Conservation (phyloP, 345 rosid species). For the Camelina laxa region DNA sequence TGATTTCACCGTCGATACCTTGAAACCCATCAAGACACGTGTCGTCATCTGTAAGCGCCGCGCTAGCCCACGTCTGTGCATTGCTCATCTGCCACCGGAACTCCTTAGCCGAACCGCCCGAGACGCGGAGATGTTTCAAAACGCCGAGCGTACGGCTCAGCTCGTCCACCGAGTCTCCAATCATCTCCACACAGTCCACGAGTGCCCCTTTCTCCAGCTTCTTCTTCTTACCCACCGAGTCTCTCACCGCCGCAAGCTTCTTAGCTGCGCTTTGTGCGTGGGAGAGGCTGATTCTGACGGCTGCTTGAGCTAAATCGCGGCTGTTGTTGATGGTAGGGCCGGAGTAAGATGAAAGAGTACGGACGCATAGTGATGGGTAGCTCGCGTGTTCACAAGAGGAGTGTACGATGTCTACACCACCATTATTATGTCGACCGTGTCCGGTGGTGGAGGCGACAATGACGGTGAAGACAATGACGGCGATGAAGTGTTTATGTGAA, state of each 20-base stretch:
- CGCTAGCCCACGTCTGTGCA: constrained; percentile 87
- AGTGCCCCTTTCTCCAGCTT: constrained; percentile 57
- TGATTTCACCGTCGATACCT: constrained; percentile 48
- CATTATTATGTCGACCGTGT: not conserved
- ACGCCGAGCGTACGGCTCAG: constrained; percentile 57
- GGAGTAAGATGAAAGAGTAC: constrained; percentile 67
- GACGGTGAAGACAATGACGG: constrained; percentile 32
- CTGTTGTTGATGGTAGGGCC: constrained; percentile 70
- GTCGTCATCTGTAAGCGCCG: constrained; percentile 83
- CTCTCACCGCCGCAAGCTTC: constrained; percentile 44
- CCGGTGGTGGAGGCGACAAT: constrained; percentile 35
- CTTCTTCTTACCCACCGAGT: constrained; percentile 27
- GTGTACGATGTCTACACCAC: constrained; percentile 56
- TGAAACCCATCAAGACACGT: constrained; percentile 90
- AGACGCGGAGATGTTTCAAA: constrained; percentile 55
- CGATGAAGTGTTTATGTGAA: constrained; percentile 25
- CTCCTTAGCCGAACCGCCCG: constrained; percentile 42
- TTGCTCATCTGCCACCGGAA: constrained; percentile 72
- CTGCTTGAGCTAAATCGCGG: constrained; percentile 70
- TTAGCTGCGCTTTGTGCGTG: constrained; percentile 49
- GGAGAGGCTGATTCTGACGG: constrained; percentile 65
- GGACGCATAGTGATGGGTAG: constrained; percentile 71
- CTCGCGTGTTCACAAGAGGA: constrained; percentile 75
- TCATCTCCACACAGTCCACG: constrained; percentile 76
- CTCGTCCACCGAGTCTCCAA: constrained; percentile 71